Conservation (phyloP, 2,329 filamentous ascomycete genomes). For the Cytospora mali region DNA sequence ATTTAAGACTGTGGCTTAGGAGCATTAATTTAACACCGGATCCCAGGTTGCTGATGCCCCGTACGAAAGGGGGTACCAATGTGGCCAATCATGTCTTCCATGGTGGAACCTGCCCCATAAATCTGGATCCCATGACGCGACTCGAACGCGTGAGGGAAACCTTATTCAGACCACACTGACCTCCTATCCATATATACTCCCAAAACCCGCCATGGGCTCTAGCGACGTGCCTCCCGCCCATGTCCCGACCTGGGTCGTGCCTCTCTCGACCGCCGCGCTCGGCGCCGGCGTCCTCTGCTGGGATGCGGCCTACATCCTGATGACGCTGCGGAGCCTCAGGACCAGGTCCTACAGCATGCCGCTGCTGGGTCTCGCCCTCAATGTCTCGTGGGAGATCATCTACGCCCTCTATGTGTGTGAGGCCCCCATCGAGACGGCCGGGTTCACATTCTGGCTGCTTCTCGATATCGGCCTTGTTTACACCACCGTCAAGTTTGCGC, state of each 20-base stretch:
- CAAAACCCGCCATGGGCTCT: constrained; percentile 40
- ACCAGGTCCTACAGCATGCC: constrained; percentile 55
- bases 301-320: constrained; percentile 50
- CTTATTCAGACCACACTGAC: background rate
- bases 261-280: constrained; percentile 40
- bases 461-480: constrained; percentile 53
- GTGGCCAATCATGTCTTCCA: background rate
- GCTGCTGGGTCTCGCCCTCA: constrained; percentile 49
- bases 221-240: constrained; percentile 42
- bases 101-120: background rate
- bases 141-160: background rate
- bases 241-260: constrained; percentile 42
- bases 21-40: no score
- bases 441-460: constrained; percentile 52
- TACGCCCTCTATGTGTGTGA: constrained; percentile 52
- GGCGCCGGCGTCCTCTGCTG: constrained; percentile 44
- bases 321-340: constrained; percentile 47
- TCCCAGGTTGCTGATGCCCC: no score
- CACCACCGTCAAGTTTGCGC: constrained; percentile 47
- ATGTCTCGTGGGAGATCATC: constrained; percentile 56
- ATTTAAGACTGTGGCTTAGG: no score
- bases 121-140: background rate
- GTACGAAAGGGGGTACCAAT: no score
- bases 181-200: background rate
- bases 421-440: constrained; percentile 44